Conservation (phyloP, 2,329 filamentous ascomycete genomes). For the Fonsecaea erecta region DNA sequence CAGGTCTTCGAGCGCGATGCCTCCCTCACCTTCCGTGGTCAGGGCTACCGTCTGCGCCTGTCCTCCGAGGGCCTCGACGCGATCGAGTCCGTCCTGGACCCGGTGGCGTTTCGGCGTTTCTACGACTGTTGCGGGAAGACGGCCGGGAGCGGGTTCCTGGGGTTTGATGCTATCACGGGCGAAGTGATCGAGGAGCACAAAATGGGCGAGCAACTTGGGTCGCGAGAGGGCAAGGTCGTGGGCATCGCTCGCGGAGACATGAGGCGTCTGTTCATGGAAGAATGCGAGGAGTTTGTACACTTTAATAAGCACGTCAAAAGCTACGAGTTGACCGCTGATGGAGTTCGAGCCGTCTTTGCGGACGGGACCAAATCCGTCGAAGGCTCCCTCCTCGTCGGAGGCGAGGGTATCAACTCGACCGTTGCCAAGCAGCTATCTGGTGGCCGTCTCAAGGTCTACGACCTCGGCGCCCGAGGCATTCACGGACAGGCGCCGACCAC, state of each 20-base stretch:
- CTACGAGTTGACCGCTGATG: constrained; percentile 59
- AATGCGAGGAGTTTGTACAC: constrained; percentile 59
- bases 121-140: constrained; percentile 49
- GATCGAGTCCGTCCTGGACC: constrained; percentile 61
- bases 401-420: constrained; percentile 66
- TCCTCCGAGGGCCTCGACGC: constrained; percentile 43
- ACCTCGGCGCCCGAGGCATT: constrained; percentile 67
- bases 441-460: constrained; percentile 65
- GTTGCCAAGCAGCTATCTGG: constrained; percentile 64
- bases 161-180: constrained; percentile 60
- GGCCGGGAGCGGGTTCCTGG: constrained; percentile 58
- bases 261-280: constrained; percentile 62
- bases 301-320: constrained; percentile 63
- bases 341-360: constrained; percentile 61
- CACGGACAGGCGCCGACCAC: constrained; percentile 67
- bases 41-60: constrained; percentile 48
- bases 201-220: constrained; percentile 47
- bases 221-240: constrained; percentile 63
- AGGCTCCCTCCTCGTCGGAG: constrained; percentile 64
- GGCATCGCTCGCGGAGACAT: constrained; percentile 68
- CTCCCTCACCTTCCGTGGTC: constrained; percentile 40
- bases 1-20: constrained; percentile 46
- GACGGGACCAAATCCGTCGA: constrained; percentile 65
- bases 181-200: constrained; percentile 46
- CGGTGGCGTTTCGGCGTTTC: constrained; percentile 38